Percentiles rank a stretch among this genome's conserved stretches.
These are phyloP conservation scores for Blastocystis sp. DNA, from an alignment of 352 stramenopile species.

Conservation along the genomic window DNA sequence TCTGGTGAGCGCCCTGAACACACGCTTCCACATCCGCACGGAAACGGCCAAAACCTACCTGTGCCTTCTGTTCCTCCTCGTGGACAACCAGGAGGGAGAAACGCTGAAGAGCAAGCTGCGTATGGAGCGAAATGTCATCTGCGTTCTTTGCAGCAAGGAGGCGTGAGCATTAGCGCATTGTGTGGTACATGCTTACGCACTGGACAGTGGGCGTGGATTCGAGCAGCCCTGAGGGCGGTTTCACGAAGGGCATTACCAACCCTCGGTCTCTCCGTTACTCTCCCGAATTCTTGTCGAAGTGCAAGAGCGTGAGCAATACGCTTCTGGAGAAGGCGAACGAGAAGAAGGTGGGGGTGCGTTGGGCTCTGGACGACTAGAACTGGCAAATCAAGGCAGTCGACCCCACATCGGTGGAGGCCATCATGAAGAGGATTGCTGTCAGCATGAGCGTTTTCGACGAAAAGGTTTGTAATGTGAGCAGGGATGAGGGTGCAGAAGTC, in stretches of 20 bases:
- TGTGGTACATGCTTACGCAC: slow-evolving; percentile 44
- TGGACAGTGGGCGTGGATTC: slow-evolving; percentile 29
- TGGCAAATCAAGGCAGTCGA: slow-evolving; percentile 60
- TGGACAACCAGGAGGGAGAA: slow-evolving; percentile 43
- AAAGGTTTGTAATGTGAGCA: background rate
- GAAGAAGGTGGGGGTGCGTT: background rate
- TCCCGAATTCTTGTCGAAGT: background rate
- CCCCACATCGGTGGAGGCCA: background rate
- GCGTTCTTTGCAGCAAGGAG: background rate
- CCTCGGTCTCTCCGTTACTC: background rate
- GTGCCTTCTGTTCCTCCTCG: slow-evolving; percentile 8
- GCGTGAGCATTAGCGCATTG: slow-evolving; percentile 6
- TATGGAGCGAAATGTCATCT: slow-evolving; percentile 41
- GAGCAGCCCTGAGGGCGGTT: background rate
- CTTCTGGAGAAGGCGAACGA: slow-evolving; percentile 2
- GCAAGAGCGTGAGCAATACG: background rate
- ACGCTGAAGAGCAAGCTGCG: background rate
- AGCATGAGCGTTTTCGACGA: slow-evolving; percentile 20
- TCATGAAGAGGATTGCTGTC: background rate
- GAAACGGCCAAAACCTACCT: slow-evolving; percentile 2
- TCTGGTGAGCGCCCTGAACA: background rate
- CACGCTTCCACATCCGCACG: slow-evolving; percentile 23
- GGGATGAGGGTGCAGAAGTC: slow-evolving; percentile 6
- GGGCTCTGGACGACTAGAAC: background rate
- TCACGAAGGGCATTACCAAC: background rate